Base-by-base conservation (phyloP, 352 stramenopile genomes). In the Globisporangium splendens region DNA sequence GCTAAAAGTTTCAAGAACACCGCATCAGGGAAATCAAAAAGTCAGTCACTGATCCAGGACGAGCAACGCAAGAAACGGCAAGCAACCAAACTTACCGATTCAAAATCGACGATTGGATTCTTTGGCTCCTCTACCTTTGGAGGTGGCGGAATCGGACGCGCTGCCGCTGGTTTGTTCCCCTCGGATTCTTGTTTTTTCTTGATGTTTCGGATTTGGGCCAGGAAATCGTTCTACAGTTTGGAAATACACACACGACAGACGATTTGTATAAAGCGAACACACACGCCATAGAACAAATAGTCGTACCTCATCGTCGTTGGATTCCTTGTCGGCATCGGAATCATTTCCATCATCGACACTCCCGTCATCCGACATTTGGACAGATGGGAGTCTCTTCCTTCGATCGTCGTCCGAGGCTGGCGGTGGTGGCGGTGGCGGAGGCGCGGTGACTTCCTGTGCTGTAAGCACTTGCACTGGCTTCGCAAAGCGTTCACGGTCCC, bases 281-380 rank as follows among this genome's bases (percentile, higher is more conserved):
- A 35, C 31, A 48, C 28, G 5, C 10, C 0, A 49, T 12, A 35
- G 14, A 24, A 21, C 17, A 20, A 17, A 14, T 46, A 31, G 46
- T 57, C 52, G 13, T 43, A 83, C 74, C 47, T 93, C 85, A 42
- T 80, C 83, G 28, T 91, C 83, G 50, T 84, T 88, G 5, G 81
- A 95, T 7, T 55, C 61, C 50, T 79, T 79, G 38, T 89, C 80
- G 31, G 73, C 76, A 8, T 75, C 73, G 0, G 69, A 73, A 41
- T 75, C 70, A 13, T 62, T 54, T 18, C 63, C 72, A n/a, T 56
- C 68, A 59, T 83, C 74, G 28, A 80, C 66, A 39, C 80, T 89
- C 47, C 83, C 86, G 50, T 93, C 84, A 31, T 95, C 86, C 11
- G 86, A 95, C 80, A 95, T 89, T 21, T 80, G 77, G 10, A 95